phyloP scores from a whole-genome alignment of 2,329 filamentous ascomycete genomes.

The Fusarium irregulare region DNA sequence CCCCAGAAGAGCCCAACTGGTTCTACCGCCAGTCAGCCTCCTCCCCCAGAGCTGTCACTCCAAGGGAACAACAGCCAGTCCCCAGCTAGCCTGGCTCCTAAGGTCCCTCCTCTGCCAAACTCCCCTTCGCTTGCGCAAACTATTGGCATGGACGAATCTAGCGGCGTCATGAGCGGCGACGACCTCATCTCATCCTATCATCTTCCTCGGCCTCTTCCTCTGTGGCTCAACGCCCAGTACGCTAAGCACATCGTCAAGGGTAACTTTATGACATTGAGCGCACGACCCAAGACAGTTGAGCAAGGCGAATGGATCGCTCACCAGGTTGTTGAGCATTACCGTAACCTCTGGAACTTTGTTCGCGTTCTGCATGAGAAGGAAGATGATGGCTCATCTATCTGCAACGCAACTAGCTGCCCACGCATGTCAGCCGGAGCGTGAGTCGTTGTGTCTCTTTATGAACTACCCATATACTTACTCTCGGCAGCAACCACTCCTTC shows the following conservation, averaged over 20 bases:
- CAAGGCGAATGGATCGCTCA: conserved; percentile 96
- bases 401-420: conserved; percentile 85
- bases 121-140: conserved; percentile 73
- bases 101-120: conserved; percentile 70
- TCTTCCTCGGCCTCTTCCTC: conserved; percentile 72
- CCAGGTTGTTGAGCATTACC: conserved; percentile 95
- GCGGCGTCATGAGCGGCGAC: conserved; percentile 61
- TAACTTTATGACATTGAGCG: conserved; percentile 97
- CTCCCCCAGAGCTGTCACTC: conserved; percentile 58
- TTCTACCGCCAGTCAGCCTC: conserved; percentile 60
- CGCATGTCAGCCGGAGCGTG: conserved; percentile 96
- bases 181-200: conserved; percentile 70
- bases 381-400: conserved; percentile 80
- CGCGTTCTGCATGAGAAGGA: conserved; percentile 89
- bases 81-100: conserved; percentile 64
- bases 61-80: conserved; percentile 61
- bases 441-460: conserved; percentile 55
- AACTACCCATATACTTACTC: conserved; percentile 18
- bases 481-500: conserved; percentile 83
- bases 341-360: conserved; percentile 89
- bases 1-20: conserved; percentile 65
- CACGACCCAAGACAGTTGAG: conserved; percentile 92
- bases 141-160: conserved; percentile 74
- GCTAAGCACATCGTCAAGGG: conserved; percentile 94
- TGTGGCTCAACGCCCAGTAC: conserved; percentile 78